phyloP scores from a whole-genome alignment of 352 stramenopile species.

The Globisporangium irregulare region DNA sequence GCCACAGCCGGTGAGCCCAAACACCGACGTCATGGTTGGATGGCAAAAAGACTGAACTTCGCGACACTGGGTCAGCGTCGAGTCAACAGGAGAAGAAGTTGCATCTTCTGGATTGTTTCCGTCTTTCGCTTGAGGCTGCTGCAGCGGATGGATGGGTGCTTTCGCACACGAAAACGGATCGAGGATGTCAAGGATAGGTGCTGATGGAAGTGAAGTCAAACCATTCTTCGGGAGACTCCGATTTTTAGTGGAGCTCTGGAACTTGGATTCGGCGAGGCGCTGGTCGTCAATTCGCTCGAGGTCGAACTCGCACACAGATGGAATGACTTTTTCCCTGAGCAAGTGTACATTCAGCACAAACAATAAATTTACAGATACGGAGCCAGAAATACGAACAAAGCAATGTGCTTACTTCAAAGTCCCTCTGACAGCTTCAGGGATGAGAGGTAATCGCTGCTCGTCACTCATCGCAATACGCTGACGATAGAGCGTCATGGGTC shows the following conservation, averaged over 20 bases:
- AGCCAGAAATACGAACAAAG: not conserved
- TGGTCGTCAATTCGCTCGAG: conserved; percentile 47
- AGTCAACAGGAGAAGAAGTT: not conserved
- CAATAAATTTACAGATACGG: not conserved
- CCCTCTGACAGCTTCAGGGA: conserved; percentile 49
- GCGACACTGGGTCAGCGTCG: conserved; percentile 25
- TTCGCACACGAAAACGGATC: conserved; percentile 32
- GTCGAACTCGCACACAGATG: conserved; percentile 56
- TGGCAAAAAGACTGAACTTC: conserved; percentile 73
- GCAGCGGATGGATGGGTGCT: not conserved
- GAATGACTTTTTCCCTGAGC: conserved; percentile 48
- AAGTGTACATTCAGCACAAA: not conserved
- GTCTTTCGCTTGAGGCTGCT: not conserved
- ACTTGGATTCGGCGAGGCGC: conserved; percentile 39
- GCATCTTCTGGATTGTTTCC: not conserved
- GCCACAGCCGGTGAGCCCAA: conserved; percentile 44
- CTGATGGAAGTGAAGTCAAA: not conserved
- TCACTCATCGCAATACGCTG: conserved; percentile 58
- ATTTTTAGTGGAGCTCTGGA: conserved; percentile 16
- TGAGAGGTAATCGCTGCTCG: conserved; percentile 50
- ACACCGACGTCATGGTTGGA: conserved; percentile 24
- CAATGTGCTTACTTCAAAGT: conserved; percentile 38
- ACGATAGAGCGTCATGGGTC: conserved; percentile 57
- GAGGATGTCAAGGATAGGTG: conserved; percentile 23
- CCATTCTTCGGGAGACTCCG: conserved; percentile 5